A percentile compares a stretch with the other conserved stretches of the same genome.
phyloP scores from a whole-genome alignment of 2,329 filamentous ascomycete genomes.

The Sclerotinia sclerotiorum region DNA sequence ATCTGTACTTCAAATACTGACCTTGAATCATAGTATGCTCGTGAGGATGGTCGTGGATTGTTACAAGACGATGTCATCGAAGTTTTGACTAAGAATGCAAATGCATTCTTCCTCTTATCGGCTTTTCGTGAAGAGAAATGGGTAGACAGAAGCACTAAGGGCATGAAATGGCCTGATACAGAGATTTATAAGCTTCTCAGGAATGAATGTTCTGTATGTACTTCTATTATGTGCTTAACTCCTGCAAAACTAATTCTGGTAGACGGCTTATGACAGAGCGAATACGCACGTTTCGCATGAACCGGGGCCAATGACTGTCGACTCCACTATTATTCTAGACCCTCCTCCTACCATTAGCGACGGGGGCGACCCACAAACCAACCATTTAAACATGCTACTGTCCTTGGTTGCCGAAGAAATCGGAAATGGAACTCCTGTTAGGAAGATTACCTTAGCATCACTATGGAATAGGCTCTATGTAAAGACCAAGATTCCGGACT shows the following conservation, averaged over 20 bases:
- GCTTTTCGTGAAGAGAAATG: slow-evolving; percentile 15
- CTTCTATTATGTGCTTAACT: not conserved
- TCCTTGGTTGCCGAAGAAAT: slow-evolving; percentile 7
- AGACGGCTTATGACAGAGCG: not conserved
- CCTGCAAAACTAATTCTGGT: not conserved
- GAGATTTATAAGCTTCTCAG: slow-evolving; percentile 13
- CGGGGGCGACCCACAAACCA: not conserved
- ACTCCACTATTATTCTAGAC: not conserved
- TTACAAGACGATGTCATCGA: not conserved
- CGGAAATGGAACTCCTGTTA: not conserved
- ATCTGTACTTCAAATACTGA: not conserved
- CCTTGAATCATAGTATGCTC: slow-evolving; percentile 2
- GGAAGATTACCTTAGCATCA: not conserved
- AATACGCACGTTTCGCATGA: not conserved
- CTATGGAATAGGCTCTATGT: slow-evolving; percentile 4
- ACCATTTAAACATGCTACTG: slow-evolving; percentile 4
- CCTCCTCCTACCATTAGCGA: not conserved
- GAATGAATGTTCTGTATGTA: slow-evolving; percentile 19
- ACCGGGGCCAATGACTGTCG: slow-evolving; percentile 1
- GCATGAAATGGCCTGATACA: slow-evolving; percentile 7
- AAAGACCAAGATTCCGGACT: slow-evolving; percentile 10
- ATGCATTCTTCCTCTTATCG: slow-evolving; percentile 19
- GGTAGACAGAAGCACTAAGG: not conserved
- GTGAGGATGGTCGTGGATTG: slow-evolving; percentile 19
- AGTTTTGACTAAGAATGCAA: slow-evolving; percentile 19